Conservation (phyloP, 805 yeast genomes). For the Kodamaea laetipori region DNA sequence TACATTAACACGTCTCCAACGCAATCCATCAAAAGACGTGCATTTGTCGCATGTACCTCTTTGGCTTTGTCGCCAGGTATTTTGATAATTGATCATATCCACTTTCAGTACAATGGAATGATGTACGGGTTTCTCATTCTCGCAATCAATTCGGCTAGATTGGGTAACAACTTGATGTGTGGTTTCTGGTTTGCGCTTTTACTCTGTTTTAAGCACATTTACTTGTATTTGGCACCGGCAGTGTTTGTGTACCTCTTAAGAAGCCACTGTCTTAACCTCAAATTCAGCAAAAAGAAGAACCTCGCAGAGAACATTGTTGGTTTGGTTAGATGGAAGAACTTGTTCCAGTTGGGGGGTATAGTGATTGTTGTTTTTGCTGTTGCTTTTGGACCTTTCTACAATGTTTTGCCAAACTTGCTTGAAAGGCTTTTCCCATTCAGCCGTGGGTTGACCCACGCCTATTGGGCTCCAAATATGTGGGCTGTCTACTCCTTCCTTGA, state of each 20-base stretch:
- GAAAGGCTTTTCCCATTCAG: slow-evolving; percentile 86
- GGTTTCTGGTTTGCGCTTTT: slow-evolving; percentile 73
- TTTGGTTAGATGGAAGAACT: slow-evolving; percentile 55
- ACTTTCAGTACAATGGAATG: slow-evolving; percentile 96
- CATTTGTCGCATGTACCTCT: slow-evolving; percentile 79
- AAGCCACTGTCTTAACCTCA: slow-evolving; percentile 62
- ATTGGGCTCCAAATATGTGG: slow-evolving; percentile 99
- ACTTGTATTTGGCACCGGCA: slow-evolving; percentile 91
- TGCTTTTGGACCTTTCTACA: slow-evolving; percentile 80
- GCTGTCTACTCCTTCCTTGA: slow-evolving; percentile 87
- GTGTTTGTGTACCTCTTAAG: slow-evolving; percentile 79
- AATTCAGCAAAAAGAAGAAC: slow-evolving; percentile 26
- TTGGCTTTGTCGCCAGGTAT: slow-evolving; percentile 87
- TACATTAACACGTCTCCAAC: slow-evolving; percentile 55
- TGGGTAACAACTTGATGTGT: slow-evolving; percentile 56
- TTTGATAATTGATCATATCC: slow-evolving; percentile 89
- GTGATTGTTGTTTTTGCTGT: slow-evolving; percentile 62
- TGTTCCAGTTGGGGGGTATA: slow-evolving; percentile 61
- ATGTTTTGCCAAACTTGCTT: slow-evolving; percentile 64
- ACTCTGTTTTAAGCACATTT: slow-evolving; percentile 92
- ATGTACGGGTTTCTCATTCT: slow-evolving; percentile 80
- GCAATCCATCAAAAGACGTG: slow-evolving; percentile 44
- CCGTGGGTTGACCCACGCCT: slow-evolving; percentile 94
- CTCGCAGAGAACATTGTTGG: slow-evolving; percentile 29
- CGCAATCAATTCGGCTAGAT: slow-evolving; percentile 70